A percentile compares a stretch with the other conserved stretches of the same genome.
phyloP scores from a whole-genome alignment of 2,329 filamentous ascomycete species.

The Volutella citrinella region DNA sequence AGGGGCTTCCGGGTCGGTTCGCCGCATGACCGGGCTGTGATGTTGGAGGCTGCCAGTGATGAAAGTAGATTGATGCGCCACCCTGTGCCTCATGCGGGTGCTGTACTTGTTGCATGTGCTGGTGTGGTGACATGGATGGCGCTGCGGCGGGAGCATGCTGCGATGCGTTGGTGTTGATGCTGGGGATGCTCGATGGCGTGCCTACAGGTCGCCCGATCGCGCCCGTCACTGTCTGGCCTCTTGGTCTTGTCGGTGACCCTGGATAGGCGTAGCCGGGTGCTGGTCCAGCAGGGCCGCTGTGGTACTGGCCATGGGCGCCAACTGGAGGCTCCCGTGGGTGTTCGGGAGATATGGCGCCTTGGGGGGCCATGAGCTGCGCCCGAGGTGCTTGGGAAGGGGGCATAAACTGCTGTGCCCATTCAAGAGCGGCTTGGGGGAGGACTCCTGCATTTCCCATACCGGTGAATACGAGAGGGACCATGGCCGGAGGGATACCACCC shows the following conservation, averaged over 20 bases:
- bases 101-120: conserved; percentile 53
- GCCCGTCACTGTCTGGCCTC: conserved; percentile 48
- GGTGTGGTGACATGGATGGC: conserved; percentile 38
- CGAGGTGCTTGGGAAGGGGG: conserved; percentile 47
- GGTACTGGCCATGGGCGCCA: conserved; percentile 41
- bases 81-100: conserved; percentile 51
- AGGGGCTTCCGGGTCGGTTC: conserved; percentile 69
- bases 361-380: conserved; percentile 49
- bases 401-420: conserved; percentile 68
- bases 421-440: conserved; percentile 58
- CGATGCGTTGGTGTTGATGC: conserved; percentile 44
- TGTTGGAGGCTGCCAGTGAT: conserved; percentile 85
- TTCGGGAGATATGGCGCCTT: conserved; percentile 51
- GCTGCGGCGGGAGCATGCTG: conserved; percentile 27
- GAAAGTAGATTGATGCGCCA: conserved; percentile 80
- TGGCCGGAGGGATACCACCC: conserved; percentile 68
- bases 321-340: conserved; percentile 51
- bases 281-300: conserved; percentile 31
- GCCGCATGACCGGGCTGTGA: conserved; percentile 58
- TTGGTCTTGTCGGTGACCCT: conserved; percentile 46
- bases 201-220: conserved; percentile 35
- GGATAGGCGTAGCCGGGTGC: conserved; percentile 45
- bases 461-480: conserved; percentile 73
- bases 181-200: conserved; percentile 38
- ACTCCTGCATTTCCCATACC: conserved; percentile 62